phyloP scores from a whole-genome alignment of 176 grass and related monocot species.

The Musa acuminata region DNA sequence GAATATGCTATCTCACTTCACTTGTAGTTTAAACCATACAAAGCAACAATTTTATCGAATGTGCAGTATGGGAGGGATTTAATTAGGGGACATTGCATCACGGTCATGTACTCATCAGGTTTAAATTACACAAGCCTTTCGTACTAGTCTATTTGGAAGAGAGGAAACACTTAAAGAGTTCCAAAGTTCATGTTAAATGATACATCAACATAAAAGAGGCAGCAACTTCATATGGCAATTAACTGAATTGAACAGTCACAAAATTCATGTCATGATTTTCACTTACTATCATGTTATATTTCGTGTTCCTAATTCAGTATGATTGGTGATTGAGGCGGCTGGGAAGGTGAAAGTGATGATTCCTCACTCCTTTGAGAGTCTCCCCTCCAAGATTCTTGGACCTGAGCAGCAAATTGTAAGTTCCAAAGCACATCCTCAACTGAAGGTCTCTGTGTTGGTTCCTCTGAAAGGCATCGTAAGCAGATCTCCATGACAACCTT shows the following conservation, averaged over 20 bases:
- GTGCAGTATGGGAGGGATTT: too few relatives aligned
- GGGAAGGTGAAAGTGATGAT: slow-evolving; percentile 40
- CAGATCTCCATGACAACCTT: slow-evolving; percentile 80
- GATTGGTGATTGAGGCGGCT: neutral
- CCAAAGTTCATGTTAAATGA: neutral
- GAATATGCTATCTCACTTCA: too few relatives aligned
- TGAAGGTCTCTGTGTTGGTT: slow-evolving; percentile 59
- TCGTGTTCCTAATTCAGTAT: neutral
- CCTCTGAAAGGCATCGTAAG: slow-evolving; percentile 68
- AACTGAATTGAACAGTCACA: neutral
- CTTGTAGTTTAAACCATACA: too few relatives aligned
- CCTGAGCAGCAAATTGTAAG: slow-evolving; percentile 87
- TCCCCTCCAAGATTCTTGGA: slow-evolving; percentile 56
- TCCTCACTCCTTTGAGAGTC: slow-evolving; percentile 55
- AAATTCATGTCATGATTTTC: neutral
- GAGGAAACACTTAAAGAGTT: neutral
- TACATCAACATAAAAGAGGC: neutral
- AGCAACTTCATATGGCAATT: neutral
- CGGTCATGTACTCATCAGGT: too few relatives aligned
- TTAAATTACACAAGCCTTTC: too few relatives aligned
- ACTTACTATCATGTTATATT: neutral
- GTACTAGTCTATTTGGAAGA: neutral
- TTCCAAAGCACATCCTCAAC: slow-evolving; percentile 95
- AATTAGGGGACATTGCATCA: too few relatives aligned
- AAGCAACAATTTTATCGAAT: too few relatives aligned